phyloP scores from a whole-genome alignment of 225 moss, liverwort and hornwort species.

The Antitrichia curtipendula region DNA sequence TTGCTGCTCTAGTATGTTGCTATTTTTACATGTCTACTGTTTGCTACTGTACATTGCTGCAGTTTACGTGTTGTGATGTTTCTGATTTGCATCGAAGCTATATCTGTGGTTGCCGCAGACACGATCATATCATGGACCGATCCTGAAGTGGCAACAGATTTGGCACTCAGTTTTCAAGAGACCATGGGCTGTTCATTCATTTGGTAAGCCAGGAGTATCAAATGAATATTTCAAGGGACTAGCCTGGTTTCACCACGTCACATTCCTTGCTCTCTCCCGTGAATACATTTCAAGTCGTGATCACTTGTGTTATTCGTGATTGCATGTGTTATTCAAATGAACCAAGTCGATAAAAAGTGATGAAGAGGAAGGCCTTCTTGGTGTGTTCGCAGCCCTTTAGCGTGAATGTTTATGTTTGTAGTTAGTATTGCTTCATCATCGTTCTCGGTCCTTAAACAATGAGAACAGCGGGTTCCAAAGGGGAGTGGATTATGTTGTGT shows the following conservation, averaged over 20 bases:
- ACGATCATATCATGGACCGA: slow-evolving; percentile 99
- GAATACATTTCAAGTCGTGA: not conserved
- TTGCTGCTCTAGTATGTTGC: not conserved
- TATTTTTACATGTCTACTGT: not conserved
- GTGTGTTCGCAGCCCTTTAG: not conserved
- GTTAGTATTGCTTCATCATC: not conserved
- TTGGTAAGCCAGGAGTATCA: slow-evolving; percentile 43
- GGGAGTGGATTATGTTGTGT: slow-evolving; percentile 10
- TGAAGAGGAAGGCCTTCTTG: not conserved
- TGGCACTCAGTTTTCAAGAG: slow-evolving; percentile 99
- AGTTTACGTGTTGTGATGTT: not conserved
- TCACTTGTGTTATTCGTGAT: not conserved
- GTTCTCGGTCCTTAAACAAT: not conserved
- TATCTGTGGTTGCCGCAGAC: slow-evolving; percentile 30
- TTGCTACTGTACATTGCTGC: not conserved
- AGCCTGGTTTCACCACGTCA: not conserved
- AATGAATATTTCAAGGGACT: not conserved
- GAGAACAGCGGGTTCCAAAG: slow-evolving; percentile 2
- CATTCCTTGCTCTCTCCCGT: not conserved
- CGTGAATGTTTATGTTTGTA: not conserved
- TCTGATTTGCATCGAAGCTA: not conserved
- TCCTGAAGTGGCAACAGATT: slow-evolving; percentile 97
- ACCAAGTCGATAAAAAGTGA: not conserved
- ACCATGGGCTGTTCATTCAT: slow-evolving; percentile 99
- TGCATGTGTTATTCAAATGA: not conserved